Evolutionary conservation across 768 basidiomycete genomes (phyloP), one percentile per base, ranked within the genome.

Genomic region (Agaricus sinodeliciosus): DNA sequence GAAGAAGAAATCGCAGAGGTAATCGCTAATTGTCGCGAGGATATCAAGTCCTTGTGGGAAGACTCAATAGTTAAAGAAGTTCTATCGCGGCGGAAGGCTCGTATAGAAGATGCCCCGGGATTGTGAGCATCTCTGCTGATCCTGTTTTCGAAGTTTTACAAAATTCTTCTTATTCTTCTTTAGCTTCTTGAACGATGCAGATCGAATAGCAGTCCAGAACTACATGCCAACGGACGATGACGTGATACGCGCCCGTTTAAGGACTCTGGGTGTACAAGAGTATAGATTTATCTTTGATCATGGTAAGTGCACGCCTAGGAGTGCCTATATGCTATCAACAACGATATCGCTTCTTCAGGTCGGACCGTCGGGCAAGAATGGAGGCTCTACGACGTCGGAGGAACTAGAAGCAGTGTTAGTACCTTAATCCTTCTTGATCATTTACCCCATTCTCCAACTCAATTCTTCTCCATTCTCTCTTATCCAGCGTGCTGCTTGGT

Each of bases 361-460:
- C 68, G 72, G 53, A 78, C 79, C 9, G 73, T 76, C 54, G 85
- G 82, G 1, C 80, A 74, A 54, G 87, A 90, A 63, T 90, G 88
- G 88, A 66, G 82, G 42, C 72, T 92, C 58, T 92, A 87, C 62
- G 89, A 92, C 62, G 87, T 91, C 26, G 88, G 89, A 31, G 88
- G 87, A 16, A 82, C 83, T 34, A 74, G 82, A 57, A 85, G 80
- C 49, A 78, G 73, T 56, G 86, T 87, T 57, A 67, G 82, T 62
- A 36, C 13, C 39, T 3, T 48, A 47, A 46, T 7, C 47, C 44
- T 51, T 26, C 52, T 34, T 39, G 36, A 43, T 45, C 31, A 42
- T 47, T 48, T 45, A 8, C 31, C 22, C 25, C 22, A 31, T 34
- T 37, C 44, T 49, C 45, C 39, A 25, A 42, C 58, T 59, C 47